Percentiles rank a stretch among this genome's conserved stretches.
Conservation (phyloP, 2,329 filamentous ascomycete species). For the Claviceps cyperi region DNA sequence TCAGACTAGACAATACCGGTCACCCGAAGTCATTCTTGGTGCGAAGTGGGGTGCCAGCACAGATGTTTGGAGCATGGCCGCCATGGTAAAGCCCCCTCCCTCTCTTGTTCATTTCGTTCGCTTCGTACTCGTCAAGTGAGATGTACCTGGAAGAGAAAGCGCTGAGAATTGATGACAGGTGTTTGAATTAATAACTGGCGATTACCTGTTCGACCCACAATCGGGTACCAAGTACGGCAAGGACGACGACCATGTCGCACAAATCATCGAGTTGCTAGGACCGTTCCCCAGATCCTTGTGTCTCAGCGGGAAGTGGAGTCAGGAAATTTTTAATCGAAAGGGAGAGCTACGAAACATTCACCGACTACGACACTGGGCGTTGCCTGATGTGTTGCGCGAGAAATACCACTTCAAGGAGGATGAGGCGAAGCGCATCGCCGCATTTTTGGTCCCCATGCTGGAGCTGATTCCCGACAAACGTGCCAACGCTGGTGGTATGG, state of each 20-base stretch:
- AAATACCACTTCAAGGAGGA: constrained; percentile 91
- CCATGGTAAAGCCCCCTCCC: constrained; percentile 58
- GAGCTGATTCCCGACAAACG: constrained; percentile 77
- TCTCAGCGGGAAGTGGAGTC: constrained; percentile 88
- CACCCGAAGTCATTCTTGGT: constrained; percentile 90
- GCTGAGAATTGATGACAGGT: constrained; percentile 38
- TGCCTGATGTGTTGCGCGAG: constrained; percentile 82
- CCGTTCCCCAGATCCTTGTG: constrained; percentile 87
- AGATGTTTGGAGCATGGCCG: constrained; percentile 98
- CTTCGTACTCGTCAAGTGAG: not conserved
- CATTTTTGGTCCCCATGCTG: constrained; percentile 82
- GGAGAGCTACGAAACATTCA: constrained; percentile 97
- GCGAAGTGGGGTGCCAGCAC: constrained; percentile 99
- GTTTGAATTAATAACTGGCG: constrained; percentile 93
- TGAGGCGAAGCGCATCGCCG: constrained; percentile 61
- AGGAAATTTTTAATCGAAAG: constrained; percentile 97
- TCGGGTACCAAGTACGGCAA: constrained; percentile 98
- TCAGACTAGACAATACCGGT: constrained; percentile 92
- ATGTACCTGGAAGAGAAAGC: not conserved
- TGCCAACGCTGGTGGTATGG: constrained; percentile 94
- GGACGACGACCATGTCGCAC: constrained; percentile 97
- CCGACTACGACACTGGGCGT: constrained; percentile 84
- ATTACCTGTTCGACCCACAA: constrained; percentile 96
- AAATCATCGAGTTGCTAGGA: constrained; percentile 93
- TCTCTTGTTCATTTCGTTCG: not conserved